Base-by-base conservation (phyloP, 1,284 basidiomycete species). In the Cryptococcus wingfieldii region DNA sequence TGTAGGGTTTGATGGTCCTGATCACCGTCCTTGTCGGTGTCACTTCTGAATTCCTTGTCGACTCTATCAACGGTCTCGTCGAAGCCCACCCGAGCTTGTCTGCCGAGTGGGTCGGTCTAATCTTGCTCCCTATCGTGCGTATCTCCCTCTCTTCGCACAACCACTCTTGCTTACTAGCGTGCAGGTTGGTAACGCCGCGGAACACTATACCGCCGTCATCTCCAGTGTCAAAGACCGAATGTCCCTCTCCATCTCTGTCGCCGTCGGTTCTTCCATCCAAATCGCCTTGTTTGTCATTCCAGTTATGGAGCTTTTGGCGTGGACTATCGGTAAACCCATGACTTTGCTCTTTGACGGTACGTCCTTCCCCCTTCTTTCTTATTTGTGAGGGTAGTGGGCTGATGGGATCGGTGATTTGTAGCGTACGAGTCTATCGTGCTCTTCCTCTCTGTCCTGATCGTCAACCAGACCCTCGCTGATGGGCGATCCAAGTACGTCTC, bases 191-290 rank as follows among this genome's bases (percentile, higher is more conserved):
- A 72, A 75, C 59, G 72, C 76, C 18, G 74, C 73, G 1, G 92
- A 95, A 71, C 90, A 92, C 69, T 86, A 86, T 49, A 94, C 91
- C 6, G 89, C 90, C 41, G 88, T 95, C 51, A 87, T 86, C 3
- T 89, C 92, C 6, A 89, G 90, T 0, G 85, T 90, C 60, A 90
- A 93, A 77, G 79, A 80, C 64, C 80, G 81, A 64, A 70, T 80
- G 42, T 79, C 80, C 58, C 71, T 80, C 12, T 76, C 76, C 64
- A 79, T 92, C 54, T 85, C 87, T 50, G 89, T 93, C 41, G 90
- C 92, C 9, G 88, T 92, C 43, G 90, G 90, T n/a, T 91, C 89
- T 2, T 90, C 88, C 59, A 91, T 95, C 61, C 92, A 96, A 86
- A 90, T 90, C 57, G 86, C 89, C 2, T 58, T 76, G 51, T 88